Evolutionary conservation across 768 basidiomycete genomes (phyloP), one percentile per base, ranked within the genome.

Genomic region (Termitomyces bulborhizus): DNA sequence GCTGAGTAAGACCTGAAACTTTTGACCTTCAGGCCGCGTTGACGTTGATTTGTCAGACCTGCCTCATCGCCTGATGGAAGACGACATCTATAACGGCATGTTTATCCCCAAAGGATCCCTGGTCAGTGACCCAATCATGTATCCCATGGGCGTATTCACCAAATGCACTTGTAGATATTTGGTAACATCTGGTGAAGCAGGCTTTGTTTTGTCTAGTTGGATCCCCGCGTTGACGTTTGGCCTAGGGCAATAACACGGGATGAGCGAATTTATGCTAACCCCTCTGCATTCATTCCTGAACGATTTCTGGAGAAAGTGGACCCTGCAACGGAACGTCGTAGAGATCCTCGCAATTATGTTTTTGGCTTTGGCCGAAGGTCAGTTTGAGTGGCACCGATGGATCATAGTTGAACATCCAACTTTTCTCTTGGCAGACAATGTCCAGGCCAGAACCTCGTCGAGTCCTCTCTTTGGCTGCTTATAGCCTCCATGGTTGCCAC

Each of bases 61-160:
- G 40, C 86, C 86, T 0, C 86, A 87, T 56, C 74, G 83, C 45
- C 59, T 84, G 61, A 83, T 76, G 72, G 79, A 85, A 64, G 82
- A 87, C 59, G 84, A 88, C 61, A 66, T 82, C 39, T 88, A 86
- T 63, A 66, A 66, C 45, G 81, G 77, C 11, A 75, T 76, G 72
- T 71, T 75, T 53, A 79, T 88, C 49, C 84, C 85, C 32, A 81
- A 83, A 63, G 86, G 86, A 12, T 77, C 85, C 3, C 64, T 85
- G 59, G 80, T 81, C 48, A 53, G 73, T 61, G n/a, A 27, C 4
- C 46, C 26, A 16, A 2, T 39, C 46, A 13, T 34, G 43, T 60
- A 54, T 46, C 13, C 24, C 42, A 21, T 42, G 37, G 39, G 44
- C 41, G 34, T 54, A 18, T 51, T 57, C 24, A 61, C 53, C 27